phyloP scores from a whole-genome alignment of 805 yeast species.

The Yarrowia sp. region DNA sequence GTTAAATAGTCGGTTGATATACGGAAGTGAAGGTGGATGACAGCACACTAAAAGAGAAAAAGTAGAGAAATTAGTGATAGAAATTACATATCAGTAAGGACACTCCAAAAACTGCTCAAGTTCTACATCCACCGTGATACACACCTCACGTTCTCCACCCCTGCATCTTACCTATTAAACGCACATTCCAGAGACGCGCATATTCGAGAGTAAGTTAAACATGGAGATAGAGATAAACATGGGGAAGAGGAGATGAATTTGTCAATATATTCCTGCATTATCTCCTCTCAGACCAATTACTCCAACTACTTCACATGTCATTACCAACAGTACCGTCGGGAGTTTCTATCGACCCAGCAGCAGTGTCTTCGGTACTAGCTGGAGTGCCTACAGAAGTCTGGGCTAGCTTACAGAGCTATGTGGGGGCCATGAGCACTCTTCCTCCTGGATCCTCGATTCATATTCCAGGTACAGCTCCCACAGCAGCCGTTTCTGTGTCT shows the following conservation, averaged over 20 bases:
- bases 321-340: background rate
- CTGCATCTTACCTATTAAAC: background rate
- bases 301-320: background rate
- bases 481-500: background rate
- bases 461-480: background rate
- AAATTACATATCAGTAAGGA: no score
- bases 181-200: constrained; percentile 13
- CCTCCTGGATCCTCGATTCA: background rate
- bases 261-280: background rate
- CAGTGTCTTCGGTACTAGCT: constrained; percentile 2
- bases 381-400: constrained; percentile 20
- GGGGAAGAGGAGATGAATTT: background rate
- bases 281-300: no score
- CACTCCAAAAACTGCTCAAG: no score
- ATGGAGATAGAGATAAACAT: constrained; percentile 12
- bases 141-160: background rate
- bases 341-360: constrained; percentile 1
- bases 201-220: background rate
- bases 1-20: background rate
- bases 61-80: no score
- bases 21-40: background rate
- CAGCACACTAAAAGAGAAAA: no score
- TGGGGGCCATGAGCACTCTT: background rate
- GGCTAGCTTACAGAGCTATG: constrained; percentile 4
- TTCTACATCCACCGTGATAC: no score